Percentiles rank a stretch among this genome's conserved stretches.
Conservation (phyloP, 352 stramenopile genomes). For the Saprolegnia parasitica region DNA sequence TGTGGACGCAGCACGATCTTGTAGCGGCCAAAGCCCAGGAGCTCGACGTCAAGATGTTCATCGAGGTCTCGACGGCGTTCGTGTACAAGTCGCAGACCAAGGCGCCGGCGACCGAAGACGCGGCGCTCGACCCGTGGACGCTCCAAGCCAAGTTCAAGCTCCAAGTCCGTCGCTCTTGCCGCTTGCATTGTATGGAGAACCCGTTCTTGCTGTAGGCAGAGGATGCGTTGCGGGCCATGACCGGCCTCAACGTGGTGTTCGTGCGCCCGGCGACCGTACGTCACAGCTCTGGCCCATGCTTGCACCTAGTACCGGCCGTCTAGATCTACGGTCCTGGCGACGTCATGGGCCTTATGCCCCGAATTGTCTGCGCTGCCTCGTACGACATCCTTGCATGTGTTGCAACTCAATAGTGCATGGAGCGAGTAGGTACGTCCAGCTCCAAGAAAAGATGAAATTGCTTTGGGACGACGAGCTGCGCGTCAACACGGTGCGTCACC, state of each 20-base stretch:
- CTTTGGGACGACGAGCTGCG: slow-evolving; percentile 84
- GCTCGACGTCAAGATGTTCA: slow-evolving; percentile 65
- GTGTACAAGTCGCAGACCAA: slow-evolving; percentile 86
- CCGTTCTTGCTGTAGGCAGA: slow-evolving; percentile 40
- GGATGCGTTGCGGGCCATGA: slow-evolving; percentile 58
- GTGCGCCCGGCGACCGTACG: slow-evolving; percentile 66
- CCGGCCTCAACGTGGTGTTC: slow-evolving; percentile 57
- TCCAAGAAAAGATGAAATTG: slow-evolving; percentile 85
- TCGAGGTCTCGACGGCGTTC: slow-evolving; percentile 85
- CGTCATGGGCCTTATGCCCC: slow-evolving; percentile 75
- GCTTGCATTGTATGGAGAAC: too few species aligned
- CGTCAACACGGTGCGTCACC: slow-evolving; percentile 65
- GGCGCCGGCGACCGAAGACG: slow-evolving; percentile 49
- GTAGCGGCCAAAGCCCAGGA: slow-evolving; percentile 58
- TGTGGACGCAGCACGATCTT: not conserved
- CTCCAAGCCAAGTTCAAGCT: slow-evolving; percentile 85
- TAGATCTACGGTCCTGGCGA: slow-evolving; percentile 79
- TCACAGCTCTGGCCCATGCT: not conserved
- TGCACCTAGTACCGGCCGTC: not conserved
- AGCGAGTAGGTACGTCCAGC: slow-evolving; percentile 58
- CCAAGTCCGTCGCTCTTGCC: slow-evolving; percentile 33
- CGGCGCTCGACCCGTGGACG: slow-evolving; percentile 73
- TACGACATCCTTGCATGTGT: slow-evolving; percentile 36
- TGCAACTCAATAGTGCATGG: not conserved
- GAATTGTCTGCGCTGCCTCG: slow-evolving; percentile 77